A percentile compares a stretch with the other conserved stretches of the same genome.
phyloP scores from a whole-genome alignment of 805 yeast genomes.

The Lachancea mirantina region DNA sequence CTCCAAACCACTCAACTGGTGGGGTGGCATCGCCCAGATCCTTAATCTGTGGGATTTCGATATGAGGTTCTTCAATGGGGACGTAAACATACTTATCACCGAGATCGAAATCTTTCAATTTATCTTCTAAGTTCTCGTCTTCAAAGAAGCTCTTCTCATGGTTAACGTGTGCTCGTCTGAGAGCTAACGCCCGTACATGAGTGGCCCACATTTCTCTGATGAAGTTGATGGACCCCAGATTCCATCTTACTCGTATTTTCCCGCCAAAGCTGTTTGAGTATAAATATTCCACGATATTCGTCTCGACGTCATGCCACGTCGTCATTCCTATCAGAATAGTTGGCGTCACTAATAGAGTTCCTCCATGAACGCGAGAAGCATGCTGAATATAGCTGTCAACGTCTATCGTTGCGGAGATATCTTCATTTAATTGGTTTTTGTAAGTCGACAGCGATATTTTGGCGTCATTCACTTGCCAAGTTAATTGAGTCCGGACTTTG shows the following conservation, averaged over 20 bases:
- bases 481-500: slow-evolving; percentile 45
- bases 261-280: slow-evolving; percentile 79
- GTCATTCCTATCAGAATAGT: slow-evolving; percentile 68
- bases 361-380: slow-evolving; percentile 63
- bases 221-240: slow-evolving; percentile 82
- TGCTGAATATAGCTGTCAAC: slow-evolving; percentile 50
- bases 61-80: slow-evolving; percentile 67
- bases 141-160: slow-evolving; percentile 19
- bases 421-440: slow-evolving; percentile 45
- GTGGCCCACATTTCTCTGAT: slow-evolving; percentile 89
- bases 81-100: slow-evolving; percentile 37
- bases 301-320: slow-evolving; percentile 51
- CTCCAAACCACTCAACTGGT: slow-evolving; percentile 96
- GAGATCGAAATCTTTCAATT: slow-evolving; percentile 40
- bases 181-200: slow-evolving; percentile 64
- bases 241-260: slow-evolving; percentile 88
- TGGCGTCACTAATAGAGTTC: slow-evolving; percentile 74
- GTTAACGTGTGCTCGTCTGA: slow-evolving; percentile 42
- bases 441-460: slow-evolving; percentile 60
- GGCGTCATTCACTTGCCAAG: slow-evolving; percentile 55
- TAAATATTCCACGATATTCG: slow-evolving; percentile 53
- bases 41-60: slow-evolving; percentile 81
- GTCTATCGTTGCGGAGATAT: slow-evolving; percentile 35
- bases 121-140: slow-evolving; percentile 34
- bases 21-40: slow-evolving; percentile 97